Base-by-base conservation (phyloP, 495 filamentous ascomycete genomes). In the Friedmanniomyces simplex region DNA sequence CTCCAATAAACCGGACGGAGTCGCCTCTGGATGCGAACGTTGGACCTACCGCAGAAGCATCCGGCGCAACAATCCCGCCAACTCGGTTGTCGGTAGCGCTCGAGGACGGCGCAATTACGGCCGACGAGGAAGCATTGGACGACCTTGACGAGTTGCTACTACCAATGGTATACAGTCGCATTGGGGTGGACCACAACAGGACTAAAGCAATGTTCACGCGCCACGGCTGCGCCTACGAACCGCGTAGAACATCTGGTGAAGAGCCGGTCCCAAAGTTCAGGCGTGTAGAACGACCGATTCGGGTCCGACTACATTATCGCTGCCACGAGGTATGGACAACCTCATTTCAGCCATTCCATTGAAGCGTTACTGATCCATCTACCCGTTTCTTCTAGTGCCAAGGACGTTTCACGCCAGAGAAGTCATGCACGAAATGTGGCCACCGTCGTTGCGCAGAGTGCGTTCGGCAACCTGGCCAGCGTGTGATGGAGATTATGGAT, bases 261-360 rank as follows among this genome's bases (percentile, higher is more conserved):
- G 72, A 74, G 47, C 69, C 72, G 56, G 78, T 81, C 54, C 72
- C 74, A 28, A 77, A 83, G 52, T 76, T 82, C 16, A 71, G 83
- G 50, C 86, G 91, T 32, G 84, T 96, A 16, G 82, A 91, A 68
- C 95, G 93, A 71, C 82, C 87, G n/a, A 88, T 96, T 59, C 86
- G 88, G 61, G 93, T 97, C 85, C 80, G 91, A 36, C 83, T 96
- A 39, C 91, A 88, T 63, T 85, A 87, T 49, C 82, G 75, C 55
- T 94, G 88, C 65, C 88, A 94, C 66, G 79, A 78, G 59, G 39
- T 43, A 43, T n/a, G 39, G 39, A 32, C 28, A 10, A 32, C 39
- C 39, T 43, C 20, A 49, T 24, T 3, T 24, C 20, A 10, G 46
- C 7, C 46, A 16, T 49, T 7, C 43, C 8, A 3, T 21, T 49